These are phyloP conservation scores for Xylaria bambusicola DNA, from an alignment of 495 filamentous ascomycete species.

Conservation along the genomic window DNA sequence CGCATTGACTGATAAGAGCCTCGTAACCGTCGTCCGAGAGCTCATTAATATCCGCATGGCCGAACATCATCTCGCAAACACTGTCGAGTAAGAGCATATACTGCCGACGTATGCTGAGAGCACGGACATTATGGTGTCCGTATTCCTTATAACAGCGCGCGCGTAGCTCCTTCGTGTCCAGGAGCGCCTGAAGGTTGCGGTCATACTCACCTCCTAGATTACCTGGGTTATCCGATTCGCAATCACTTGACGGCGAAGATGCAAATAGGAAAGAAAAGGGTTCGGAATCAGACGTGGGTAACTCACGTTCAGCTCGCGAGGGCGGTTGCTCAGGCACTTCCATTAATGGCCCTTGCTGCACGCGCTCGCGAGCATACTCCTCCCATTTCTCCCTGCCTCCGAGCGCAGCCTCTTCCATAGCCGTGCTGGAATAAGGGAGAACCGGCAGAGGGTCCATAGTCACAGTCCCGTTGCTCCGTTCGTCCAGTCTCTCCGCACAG, in stretches of 20 bases:
- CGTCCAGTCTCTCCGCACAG: background rate
- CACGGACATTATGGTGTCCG: background rate
- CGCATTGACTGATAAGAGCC: too few species aligned
- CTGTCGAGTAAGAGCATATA: too few species aligned
- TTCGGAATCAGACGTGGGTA: background rate
- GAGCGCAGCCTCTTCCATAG: conserved; percentile 5
- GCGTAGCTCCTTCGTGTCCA: background rate
- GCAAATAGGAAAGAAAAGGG: background rate
- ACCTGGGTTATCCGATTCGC: background rate
- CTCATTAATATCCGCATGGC: too few species aligned
- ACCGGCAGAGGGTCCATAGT: background rate
- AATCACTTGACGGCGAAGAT: too few species aligned
- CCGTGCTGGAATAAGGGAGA: conserved; percentile 16
- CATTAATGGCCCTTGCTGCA: conserved; percentile 21
- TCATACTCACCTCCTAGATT: background rate
- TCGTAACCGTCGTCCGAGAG: too few species aligned
- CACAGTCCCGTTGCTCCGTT: background rate
- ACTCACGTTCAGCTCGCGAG: background rate
- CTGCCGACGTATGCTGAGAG: too few species aligned
- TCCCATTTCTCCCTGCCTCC: conserved; percentile 13
- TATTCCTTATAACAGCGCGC: background rate
- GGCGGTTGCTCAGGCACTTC: conserved; percentile 9
- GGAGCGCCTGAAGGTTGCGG: background rate
- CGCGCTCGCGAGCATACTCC: conserved; percentile 10
- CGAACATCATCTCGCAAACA: too few species aligned